Percentiles rank a stretch among this genome's conserved stretches.
Conservation (phyloP, 192 early-diverging fungal species). For the Endogone sp. region DNA sequence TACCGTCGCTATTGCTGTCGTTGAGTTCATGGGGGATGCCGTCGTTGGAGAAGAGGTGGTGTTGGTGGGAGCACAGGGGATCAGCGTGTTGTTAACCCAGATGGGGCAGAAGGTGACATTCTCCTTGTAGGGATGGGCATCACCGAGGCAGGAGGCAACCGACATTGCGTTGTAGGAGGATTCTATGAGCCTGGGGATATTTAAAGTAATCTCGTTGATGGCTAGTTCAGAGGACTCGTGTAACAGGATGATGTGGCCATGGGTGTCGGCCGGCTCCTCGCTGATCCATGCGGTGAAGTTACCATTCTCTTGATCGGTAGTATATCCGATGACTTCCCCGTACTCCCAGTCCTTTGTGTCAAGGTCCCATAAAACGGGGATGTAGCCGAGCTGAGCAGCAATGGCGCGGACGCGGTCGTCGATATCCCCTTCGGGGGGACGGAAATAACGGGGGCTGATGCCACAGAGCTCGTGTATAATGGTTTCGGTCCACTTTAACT, state of each 20-base stretch:
- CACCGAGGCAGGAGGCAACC: conserved; percentile 26
- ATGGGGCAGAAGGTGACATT: conserved; percentile 26
- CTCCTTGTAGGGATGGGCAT: conserved; percentile 36
- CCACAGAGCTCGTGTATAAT: conserved; percentile 15
- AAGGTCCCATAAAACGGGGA: conserved; percentile 43
- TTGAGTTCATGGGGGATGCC: too few relatives aligned
- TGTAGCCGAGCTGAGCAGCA: conserved; percentile 37
- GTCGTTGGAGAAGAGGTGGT: conserved; percentile 5
- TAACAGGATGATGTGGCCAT: conserved; percentile 22
- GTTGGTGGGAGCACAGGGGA: not conserved
- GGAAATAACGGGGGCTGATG: conserved; percentile 28
- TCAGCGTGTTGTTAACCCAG: conserved; percentile 2
- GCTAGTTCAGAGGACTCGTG: too few relatives aligned
- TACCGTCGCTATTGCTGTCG: not conserved
- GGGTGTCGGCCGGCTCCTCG: conserved; percentile 19
- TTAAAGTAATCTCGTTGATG: too few relatives aligned
- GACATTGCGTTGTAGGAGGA: too few relatives aligned
- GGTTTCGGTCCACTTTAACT: conserved; percentile 31
- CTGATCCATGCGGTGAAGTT: conserved; percentile 22
- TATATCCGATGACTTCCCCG: conserved; percentile 17
- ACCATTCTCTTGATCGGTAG: conserved; percentile 23
- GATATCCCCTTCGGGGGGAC: conserved; percentile 47
- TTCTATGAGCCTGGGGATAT: too few relatives aligned
- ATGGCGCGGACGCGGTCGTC: conserved; percentile 52
- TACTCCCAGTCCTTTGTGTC: conserved; percentile 43